A percentile compares a stretch with the other conserved stretches of the same genome.
Evolutionary conservation across 805 yeast genomes (phyloP).

Genomic region (Saccharomyces jurei): DNA sequence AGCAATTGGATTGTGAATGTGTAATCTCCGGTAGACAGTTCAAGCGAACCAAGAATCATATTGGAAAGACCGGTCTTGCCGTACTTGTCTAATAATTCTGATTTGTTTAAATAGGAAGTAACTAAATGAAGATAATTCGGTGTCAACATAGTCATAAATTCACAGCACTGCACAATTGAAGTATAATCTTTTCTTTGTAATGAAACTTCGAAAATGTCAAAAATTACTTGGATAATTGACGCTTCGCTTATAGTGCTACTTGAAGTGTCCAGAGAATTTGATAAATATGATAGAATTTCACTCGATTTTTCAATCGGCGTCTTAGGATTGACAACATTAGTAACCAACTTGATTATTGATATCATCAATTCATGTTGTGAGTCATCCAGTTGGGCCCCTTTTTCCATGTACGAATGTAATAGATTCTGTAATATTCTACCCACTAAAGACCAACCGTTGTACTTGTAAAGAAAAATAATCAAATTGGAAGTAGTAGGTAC

Average conservation of each 20-base stretch:
- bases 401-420: constrained; percentile 18
- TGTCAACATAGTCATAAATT: constrained; percentile 42
- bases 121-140: constrained; percentile 53
- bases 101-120: constrained; percentile 70
- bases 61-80: constrained; percentile 59
- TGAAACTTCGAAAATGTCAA: constrained; percentile 61
- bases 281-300: constrained; percentile 30
- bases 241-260: background rate
- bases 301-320: constrained; percentile 34
- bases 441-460: constrained; percentile 80
- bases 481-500: constrained; percentile 19
- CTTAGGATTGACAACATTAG: constrained; percentile 38
- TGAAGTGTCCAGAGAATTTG: constrained; percentile 39
- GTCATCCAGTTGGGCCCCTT: constrained; percentile 28
- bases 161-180: constrained; percentile 38
- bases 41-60: constrained; percentile 60
- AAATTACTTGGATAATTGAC: constrained; percentile 48
- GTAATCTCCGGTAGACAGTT: constrained; percentile 60
- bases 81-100: constrained; percentile 53
- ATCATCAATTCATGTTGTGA: constrained; percentile 35
- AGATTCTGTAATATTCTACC: constrained; percentile 72
- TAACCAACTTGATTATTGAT: constrained; percentile 44
- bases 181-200: constrained; percentile 46
- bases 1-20: constrained; percentile 53
- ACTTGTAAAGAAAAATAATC: constrained; percentile 62